phyloP scores from a whole-genome alignment of 768 basidiomycete species.

The Suillus decipiens region DNA sequence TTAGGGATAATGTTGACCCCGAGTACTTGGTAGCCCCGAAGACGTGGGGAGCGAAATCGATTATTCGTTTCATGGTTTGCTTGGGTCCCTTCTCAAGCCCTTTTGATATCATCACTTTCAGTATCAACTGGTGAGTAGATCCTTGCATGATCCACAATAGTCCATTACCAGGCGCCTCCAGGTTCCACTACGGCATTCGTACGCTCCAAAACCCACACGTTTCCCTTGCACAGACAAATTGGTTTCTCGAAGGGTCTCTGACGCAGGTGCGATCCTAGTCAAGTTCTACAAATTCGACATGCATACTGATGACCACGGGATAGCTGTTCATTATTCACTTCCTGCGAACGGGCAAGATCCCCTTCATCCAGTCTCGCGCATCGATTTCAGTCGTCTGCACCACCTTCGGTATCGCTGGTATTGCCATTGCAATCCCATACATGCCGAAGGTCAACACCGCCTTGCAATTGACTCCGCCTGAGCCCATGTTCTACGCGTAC shows the following conservation, averaged over 20 bases:
- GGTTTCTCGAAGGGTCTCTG: slow-evolving; percentile 38
- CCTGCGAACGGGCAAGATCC: slow-evolving; percentile 32
- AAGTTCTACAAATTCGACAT: neutral
- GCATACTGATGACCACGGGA: neutral
- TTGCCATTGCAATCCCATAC: slow-evolving; percentile 35
- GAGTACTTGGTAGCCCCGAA: slow-evolving; percentile 36
- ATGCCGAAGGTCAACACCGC: slow-evolving; percentile 33
- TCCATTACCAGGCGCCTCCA: slow-evolving; percentile 2
- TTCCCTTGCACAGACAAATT: slow-evolving; percentile 36
- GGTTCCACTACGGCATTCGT: slow-evolving; percentile 35
- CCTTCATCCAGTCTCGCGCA: slow-evolving; percentile 34
- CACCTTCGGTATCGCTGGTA: slow-evolving; percentile 33
- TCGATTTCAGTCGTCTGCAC: slow-evolving; percentile 28
- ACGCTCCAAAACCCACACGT: slow-evolving; percentile 29
- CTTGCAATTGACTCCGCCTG: slow-evolving; percentile 28
- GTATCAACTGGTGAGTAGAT: slow-evolving; percentile 32
- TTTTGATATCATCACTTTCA: slow-evolving; percentile 34
- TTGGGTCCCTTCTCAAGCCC: slow-evolving; percentile 38
- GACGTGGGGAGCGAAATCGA: slow-evolving; percentile 36
- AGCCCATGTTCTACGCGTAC: slow-evolving; percentile 31
- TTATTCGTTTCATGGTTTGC: slow-evolving; percentile 37
- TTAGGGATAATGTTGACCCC: slow-evolving; percentile 39
- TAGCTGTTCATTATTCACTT: slow-evolving; percentile 36
- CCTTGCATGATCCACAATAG: neutral
- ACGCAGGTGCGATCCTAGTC: slow-evolving; percentile 31